These are phyloP conservation scores for Globisporangium cylindrosporum DNA, from an alignment of 352 stramenopile species.

Conservation along the genomic window DNA sequence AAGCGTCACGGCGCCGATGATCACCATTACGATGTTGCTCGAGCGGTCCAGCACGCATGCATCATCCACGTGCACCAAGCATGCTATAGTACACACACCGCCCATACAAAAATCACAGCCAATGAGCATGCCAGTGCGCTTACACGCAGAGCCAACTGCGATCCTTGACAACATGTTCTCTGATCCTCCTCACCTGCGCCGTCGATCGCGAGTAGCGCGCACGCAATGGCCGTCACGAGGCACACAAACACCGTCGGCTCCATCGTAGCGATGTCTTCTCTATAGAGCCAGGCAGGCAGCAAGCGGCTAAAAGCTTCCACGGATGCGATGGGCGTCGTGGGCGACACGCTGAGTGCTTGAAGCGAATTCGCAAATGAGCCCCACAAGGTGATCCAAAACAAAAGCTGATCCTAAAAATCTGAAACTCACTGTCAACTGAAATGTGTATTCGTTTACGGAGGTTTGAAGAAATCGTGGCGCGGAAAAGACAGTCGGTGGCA, in stretches of 20 bases:
- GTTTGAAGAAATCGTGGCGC: background rate
- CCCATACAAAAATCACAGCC: background rate
- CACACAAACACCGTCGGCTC: conserved; percentile 62
- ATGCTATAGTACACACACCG: conserved; percentile 22
- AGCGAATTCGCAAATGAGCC: background rate
- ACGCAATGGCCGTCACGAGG: conserved; percentile 35
- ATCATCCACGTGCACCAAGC: conserved; percentile 27
- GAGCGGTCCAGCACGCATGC: conserved; percentile 36
- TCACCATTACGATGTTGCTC: conserved; percentile 60
- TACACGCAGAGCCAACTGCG: background rate
- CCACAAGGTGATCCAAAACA: background rate
- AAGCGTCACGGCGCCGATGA: conserved; percentile 50
- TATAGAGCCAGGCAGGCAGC: background rate
- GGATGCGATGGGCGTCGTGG: no score
- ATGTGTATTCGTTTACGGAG: background rate
- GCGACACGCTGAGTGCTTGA: background rate
- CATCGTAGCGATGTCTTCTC: conserved; percentile 20
- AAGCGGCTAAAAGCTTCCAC: background rate
- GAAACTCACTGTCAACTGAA: background rate
- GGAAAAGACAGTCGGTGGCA: background rate
- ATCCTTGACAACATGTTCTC: background rate
- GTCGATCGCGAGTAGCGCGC: conserved; percentile 39
- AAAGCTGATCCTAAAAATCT: background rate
- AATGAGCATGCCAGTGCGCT: background rate
- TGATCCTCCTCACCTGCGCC: conserved; percentile 28